Base-by-base conservation (phyloP, 2,329 filamentous ascomycete species). In the Trichoderma guizhouense region DNA sequence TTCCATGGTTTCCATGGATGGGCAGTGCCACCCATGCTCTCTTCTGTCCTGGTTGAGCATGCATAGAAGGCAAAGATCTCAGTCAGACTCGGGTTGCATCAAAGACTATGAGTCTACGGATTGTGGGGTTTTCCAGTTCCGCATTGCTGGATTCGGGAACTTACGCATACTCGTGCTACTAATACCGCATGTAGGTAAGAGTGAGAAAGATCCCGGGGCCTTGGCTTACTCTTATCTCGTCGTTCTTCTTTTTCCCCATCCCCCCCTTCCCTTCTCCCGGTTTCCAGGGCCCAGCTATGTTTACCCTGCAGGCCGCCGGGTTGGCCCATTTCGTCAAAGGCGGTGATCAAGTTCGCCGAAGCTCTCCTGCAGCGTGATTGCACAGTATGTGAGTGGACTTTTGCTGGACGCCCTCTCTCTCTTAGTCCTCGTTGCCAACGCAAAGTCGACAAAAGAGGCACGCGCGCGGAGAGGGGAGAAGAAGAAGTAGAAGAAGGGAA, bases 311-410 rank as follows among this genome's bases (percentile, higher is more conserved):
- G 28, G 21, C 26, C 21, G 66, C 36, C 55, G 28, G n/a, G n/a
- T 26, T 34, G 34, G 53, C 28, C 36, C 34, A n/a, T n/a, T 34
- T 34, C 18, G 36, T 60, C 12, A 26, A 47, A 47, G 34, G 55
- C 66, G 55, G 66, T 36, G 66, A 69, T 69, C 26, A 69, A 69
- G 66, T 61, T 69, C 36, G 66, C 66, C 66, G 66, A 69, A 69
- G n/a, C 21, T 47, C n/a, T 34, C 28, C 28, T 61, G 21, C n/a
- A 51, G 55, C 24, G 57, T 62, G 57, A 69, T 51, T 7, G 14
- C 36, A 43, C 39, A 43, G 39, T 43, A 28, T 26, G 39, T 53
- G 28, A 53, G 53, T 36, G 39, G 36, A 15, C 34, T 21, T 53
- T 21, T 53, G 32, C 28, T 62, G 39, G 26, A 36, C 30, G 57